Conservation (phyloP, 2,329 filamentous ascomycete genomes). For the Sclerotiophoma versabilis region DNA sequence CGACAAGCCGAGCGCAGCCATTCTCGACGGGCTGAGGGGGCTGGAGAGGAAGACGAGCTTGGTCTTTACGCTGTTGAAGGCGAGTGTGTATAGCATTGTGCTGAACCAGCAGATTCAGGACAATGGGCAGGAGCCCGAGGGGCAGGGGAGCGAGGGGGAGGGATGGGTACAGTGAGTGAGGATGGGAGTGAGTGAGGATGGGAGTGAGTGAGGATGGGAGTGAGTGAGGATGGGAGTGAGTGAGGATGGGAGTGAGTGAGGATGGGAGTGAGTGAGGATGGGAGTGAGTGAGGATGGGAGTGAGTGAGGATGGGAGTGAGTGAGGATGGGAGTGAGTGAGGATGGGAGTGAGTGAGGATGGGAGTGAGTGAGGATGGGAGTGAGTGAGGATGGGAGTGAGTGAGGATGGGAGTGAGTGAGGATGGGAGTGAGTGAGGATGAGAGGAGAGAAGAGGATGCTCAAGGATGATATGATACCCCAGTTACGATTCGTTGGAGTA, state of each 20-base stretch:
- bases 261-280: too few species aligned
- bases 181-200: not conserved
- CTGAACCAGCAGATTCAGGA: slow-evolving; percentile 80
- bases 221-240: not conserved
- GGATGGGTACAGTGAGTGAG: slow-evolving; percentile 1
- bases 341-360: not conserved
- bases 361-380: not conserved
- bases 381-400: not conserved
- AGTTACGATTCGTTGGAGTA: not conserved
- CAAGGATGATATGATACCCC: slow-evolving; percentile 6
- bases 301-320: not conserved
- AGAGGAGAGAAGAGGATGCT: not conserved
- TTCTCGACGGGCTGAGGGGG: slow-evolving; percentile 83
- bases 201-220: not conserved
- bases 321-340: slow-evolving; percentile 33
- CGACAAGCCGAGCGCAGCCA: slow-evolving; percentile 70
- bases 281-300: not conserved
- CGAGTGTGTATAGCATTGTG: slow-evolving; percentile 98
- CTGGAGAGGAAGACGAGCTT: slow-evolving; percentile 93
- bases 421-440: not conserved
- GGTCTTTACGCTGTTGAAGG: slow-evolving; percentile 95
- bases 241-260: not conserved
- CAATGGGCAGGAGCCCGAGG: slow-evolving; percentile 35
- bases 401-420: not conserved
- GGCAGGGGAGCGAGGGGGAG: slow-evolving; percentile 34